Conservation (phyloP, 192 early-diverging fungal genomes). For the Coemansia asiatica region DNA sequence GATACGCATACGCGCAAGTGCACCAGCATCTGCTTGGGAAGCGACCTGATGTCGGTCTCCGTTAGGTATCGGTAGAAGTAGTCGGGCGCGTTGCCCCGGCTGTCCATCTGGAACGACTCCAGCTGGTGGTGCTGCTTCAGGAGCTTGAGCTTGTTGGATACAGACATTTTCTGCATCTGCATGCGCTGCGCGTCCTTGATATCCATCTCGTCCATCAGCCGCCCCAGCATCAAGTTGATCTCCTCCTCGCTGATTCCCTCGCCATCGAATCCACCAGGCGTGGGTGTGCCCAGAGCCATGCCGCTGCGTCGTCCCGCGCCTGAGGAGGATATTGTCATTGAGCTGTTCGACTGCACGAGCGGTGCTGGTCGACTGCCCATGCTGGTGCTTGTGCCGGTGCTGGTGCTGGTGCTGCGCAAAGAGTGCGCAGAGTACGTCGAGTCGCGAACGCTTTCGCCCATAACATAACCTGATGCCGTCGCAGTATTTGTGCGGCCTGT, state of each 20-base stretch:
- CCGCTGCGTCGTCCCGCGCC: constrained; percentile 27
- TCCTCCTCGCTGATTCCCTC: constrained; percentile 49
- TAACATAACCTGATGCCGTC: not conserved
- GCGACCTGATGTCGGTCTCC: constrained; percentile 50
- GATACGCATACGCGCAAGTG: constrained; percentile 55
- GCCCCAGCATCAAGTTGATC: constrained; percentile 52
- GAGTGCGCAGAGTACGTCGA: constrained; percentile 23
- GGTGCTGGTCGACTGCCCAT: constrained; percentile 23
- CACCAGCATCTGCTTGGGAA: constrained; percentile 55
- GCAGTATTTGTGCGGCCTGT: constrained; percentile 7
- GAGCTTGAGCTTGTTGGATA: constrained; percentile 54
- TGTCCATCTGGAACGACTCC: constrained; percentile 52
- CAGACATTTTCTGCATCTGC: constrained; percentile 57
- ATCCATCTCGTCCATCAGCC: constrained; percentile 59
- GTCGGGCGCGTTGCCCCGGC: constrained; percentile 55
- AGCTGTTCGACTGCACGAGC: constrained; percentile 28
- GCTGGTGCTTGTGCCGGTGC: constrained; percentile 32
- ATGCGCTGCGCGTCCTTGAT: constrained; percentile 52
- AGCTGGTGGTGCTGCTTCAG: constrained; percentile 56
- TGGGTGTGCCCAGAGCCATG: constrained; percentile 3
- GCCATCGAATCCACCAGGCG: constrained; percentile 16
- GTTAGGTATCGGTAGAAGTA: constrained; percentile 56
- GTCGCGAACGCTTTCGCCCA: not conserved
- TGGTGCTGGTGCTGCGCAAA: constrained; percentile 33
- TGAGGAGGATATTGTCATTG: constrained; percentile 20